These are phyloP conservation scores for Neonectria hederae DNA, from an alignment of 2,329 filamentous ascomycete genomes.

Conservation along the genomic window DNA sequence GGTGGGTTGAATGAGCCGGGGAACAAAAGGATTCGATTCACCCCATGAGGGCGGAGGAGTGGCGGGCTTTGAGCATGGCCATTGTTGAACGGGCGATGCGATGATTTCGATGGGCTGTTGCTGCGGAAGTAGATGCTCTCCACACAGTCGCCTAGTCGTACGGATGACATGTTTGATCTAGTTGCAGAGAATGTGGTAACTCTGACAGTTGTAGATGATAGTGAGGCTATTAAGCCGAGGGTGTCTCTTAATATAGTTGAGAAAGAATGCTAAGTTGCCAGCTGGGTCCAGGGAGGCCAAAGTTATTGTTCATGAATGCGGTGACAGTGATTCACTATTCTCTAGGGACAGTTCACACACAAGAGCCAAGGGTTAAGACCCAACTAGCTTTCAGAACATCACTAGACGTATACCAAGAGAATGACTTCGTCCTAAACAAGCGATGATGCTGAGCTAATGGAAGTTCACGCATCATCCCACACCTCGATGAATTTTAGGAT, in stretches of 20 bases:
- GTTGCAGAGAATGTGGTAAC: not conserved
- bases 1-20: slow-evolving; percentile 53
- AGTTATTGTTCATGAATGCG: not conserved
- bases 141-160: slow-evolving; percentile 29
- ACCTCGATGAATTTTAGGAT: no score
- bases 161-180: slow-evolving; percentile 12
- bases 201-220: not conserved
- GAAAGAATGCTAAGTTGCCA: not conserved
- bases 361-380: no score
- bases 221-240: not conserved
- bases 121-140: slow-evolving; percentile 20
- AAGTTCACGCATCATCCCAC: no score
- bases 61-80: slow-evolving; percentile 7
- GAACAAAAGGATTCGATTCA: slow-evolving; percentile 47
- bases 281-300: not conserved
- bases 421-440: no score
- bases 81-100: slow-evolving; percentile 31
- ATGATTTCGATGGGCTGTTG: not conserved
- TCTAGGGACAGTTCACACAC: no score
- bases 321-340: no score
- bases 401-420: no score
- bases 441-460: no score
- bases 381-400: no score
- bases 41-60: slow-evolving; percentile 18
- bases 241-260: not conserved